Conservation (phyloP, 805 yeast species). For the Lachancea fermentati region DNA sequence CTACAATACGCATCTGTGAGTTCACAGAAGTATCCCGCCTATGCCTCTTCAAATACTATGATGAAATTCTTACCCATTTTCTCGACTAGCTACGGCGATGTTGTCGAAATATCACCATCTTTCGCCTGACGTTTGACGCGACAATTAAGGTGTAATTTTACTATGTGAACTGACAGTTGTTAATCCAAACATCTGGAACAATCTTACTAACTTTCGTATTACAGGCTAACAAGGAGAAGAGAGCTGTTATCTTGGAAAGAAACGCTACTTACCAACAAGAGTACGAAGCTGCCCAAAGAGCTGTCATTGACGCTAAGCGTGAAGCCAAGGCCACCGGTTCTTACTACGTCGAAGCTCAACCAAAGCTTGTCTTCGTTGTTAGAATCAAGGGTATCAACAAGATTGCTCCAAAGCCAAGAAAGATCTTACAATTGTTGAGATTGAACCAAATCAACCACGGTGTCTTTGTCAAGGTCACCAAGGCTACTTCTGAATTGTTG, state of each 20-base stretch:
- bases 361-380: conserved; percentile 89
- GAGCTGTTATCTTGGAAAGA: conserved; percentile 81
- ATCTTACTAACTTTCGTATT: conserved; percentile 13
- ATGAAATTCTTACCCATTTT: conserved; percentile 44
- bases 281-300: conserved; percentile 89
- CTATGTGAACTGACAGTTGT: background rate
- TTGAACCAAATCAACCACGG: conserved; percentile 91
- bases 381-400: conserved; percentile 99
- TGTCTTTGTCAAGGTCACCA: conserved; percentile 91
- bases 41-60: conserved; percentile 19
- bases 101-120: conserved; percentile 71
- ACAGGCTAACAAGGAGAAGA: conserved; percentile 47
- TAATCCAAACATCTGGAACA: background rate
- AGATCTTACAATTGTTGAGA: conserved; percentile 91
- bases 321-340: conserved; percentile 92
- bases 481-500: conserved; percentile 89
- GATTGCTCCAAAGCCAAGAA: conserved; percentile 99
- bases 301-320: conserved; percentile 80
- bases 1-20: conserved; percentile 11
- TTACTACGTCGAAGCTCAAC: conserved; percentile 92
- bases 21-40: conserved; percentile 10
- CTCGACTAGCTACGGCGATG: conserved; percentile 68
- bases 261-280: conserved; percentile 95
- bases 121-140: conserved; percentile 49
- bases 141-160: background rate